These are phyloP conservation scores for Cadophora malorum DNA, from an alignment of 2,329 filamentous ascomycete species.

Conservation along the genomic window DNA sequence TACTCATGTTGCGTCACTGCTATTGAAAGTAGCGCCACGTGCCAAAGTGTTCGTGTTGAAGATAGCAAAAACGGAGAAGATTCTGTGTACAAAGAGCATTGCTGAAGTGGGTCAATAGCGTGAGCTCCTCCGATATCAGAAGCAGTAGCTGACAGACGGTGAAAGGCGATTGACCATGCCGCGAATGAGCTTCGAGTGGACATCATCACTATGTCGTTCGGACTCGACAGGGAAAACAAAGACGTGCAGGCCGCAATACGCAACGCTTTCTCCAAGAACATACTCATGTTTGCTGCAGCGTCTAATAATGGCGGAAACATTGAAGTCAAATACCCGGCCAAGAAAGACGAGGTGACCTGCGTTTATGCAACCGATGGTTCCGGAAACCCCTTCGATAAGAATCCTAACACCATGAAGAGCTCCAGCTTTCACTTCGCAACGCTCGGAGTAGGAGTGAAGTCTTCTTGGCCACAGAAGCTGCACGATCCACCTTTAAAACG, in stretches of 20 bases:
- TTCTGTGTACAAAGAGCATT: constrained; percentile 21
- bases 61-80: constrained; percentile 33
- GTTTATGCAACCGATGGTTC: constrained; percentile 30
- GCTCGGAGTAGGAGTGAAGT: constrained; percentile 37
- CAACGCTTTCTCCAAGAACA: constrained; percentile 20
- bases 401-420: constrained; percentile 22
- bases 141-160: background rate
- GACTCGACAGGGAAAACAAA: constrained; percentile 18
- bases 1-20: constrained; percentile 43
- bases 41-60: constrained; percentile 44
- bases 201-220: constrained; percentile 38
- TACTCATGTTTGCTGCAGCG: constrained; percentile 35
- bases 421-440: constrained; percentile 29
- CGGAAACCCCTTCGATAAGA: constrained; percentile 31
- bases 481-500: background rate
- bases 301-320: constrained; percentile 30
- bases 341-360: constrained; percentile 29
- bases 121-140: background rate
- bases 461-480: constrained; percentile 30
- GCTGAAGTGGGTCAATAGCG: constrained; percentile 24
- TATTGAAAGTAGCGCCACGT: constrained; percentile 41
- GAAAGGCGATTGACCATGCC: constrained; percentile 36
- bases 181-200: constrained; percentile 36
- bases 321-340: constrained; percentile 32
- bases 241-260: constrained; percentile 24